Base-by-base conservation (phyloP, 1,284 basidiomycete species). In the Tilletia walkeri region DNA sequence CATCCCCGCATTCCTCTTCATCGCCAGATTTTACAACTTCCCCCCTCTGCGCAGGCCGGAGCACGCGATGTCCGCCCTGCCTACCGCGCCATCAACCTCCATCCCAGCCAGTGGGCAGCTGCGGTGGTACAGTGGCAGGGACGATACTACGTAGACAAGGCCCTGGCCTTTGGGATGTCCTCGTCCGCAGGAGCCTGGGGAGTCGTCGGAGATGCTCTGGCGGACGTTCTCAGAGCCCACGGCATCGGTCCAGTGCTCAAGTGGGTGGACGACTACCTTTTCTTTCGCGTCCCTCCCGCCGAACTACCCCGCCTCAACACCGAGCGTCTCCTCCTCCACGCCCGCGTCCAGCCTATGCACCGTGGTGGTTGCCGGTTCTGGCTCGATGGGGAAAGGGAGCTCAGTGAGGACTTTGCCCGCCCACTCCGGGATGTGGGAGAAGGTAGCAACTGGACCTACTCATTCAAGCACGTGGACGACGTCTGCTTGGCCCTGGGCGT, bases 181-280 rank as follows among this genome's bases (percentile, higher is more conserved):
- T 30, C 50, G 9, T n/a, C 50, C 24, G 24, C 50, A 7, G 50
- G 50, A 6, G 50, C 24, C 50, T 53, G 50, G 50, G 50, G 50
- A 7, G 18, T 30, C 50, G 24, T 53, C 18, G 50, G n/a, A 9
- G 50, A 53, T 18, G 50, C 50, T 7, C 18, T 53, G 50, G 50
- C 50, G n/a, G 50, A 53, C 50, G 50, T 53, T 20, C 50, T 53
- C 24, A 9, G 50, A 7, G 50, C 50, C 18, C 50, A 53, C 50
- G 50, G 50, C 7, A n/a, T 53, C 24, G 50, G 50, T 30, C 50
- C 50, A 7, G 24, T 53, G 12, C 50, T 53, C 24, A 53, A 53
- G n/a, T 53, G 50, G 50, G 50, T 53, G 9, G 50, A 53, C 24
- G 50, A 53, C 24, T 53, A 14, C n/a, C 50, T 53, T 53, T 53